Percentiles rank a stretch among this genome's conserved stretches.
phyloP scores from a whole-genome alignment of 2,329 filamentous ascomycete genomes.

The Clarireedia hainanense region DNA sequence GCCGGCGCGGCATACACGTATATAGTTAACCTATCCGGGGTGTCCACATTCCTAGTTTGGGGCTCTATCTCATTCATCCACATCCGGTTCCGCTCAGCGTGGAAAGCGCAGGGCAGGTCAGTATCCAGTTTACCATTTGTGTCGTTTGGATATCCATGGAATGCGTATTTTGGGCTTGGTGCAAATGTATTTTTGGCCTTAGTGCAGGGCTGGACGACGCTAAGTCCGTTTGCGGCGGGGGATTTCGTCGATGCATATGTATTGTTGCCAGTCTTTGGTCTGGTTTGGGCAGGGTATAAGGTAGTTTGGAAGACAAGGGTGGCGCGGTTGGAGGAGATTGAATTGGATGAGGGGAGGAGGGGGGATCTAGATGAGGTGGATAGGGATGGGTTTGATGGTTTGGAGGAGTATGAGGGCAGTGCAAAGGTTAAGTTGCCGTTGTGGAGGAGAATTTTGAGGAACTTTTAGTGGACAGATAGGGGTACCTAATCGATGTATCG shows the following conservation, averaged over 20 bases:
- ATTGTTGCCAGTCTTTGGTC: conserved; percentile 48
- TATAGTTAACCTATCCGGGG: conserved; percentile 63
- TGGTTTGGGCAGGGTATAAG: conserved; percentile 51
- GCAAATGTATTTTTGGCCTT: conserved; percentile 53
- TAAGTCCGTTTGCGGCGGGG: conserved; percentile 49
- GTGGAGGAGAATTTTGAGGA: conserved; percentile 7
- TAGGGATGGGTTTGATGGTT: background rate
- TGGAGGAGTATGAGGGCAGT: background rate
- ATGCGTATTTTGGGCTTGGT: conserved; percentile 49
- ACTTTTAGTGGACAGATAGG: background rate
- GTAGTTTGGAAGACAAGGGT: conserved; percentile 44
- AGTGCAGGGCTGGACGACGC: conserved; percentile 53
- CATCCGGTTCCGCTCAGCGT: conserved; percentile 61
- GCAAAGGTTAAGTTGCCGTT: background rate
- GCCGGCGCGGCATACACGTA: conserved; percentile 58
- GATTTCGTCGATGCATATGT: conserved; percentile 59
- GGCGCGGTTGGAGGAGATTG: conserved; percentile 44
- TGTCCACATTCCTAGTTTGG: conserved; percentile 68
- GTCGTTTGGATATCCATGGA: conserved; percentile 47
- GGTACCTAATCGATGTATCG: too few relatives aligned
- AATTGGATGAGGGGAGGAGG: conserved; percentile 48
- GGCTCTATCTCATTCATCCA: conserved; percentile 62
- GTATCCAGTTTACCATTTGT: conserved; percentile 48
- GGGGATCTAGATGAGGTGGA: conserved; percentile 12
- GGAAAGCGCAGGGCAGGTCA: conserved; percentile 48